Evolutionary conservation across 371 early-diverging fungal genomes (phyloP).

Genomic region (Mortierella sp.): DNA sequence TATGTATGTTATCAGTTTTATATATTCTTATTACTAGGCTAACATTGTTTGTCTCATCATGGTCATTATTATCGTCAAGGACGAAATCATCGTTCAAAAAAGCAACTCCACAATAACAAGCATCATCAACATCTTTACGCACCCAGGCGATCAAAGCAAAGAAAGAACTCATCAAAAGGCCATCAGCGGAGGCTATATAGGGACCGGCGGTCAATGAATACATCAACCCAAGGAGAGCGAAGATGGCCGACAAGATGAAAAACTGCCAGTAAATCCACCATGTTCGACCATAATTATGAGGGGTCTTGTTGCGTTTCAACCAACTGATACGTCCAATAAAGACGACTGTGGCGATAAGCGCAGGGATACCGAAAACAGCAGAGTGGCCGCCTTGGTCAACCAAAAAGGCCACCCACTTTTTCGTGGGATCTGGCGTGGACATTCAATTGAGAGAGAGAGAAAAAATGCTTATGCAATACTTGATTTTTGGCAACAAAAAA

Average conservation of each 20-base stretch:
- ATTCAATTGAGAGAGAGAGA: too few relatives aligned
- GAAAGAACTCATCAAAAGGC: conserved; percentile 20
- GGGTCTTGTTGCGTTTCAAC: conserved; percentile 3
- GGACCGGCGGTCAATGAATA: conserved; percentile 27
- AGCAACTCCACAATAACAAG: background rate
- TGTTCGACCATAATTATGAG: conserved; percentile 42
- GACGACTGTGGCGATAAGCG: conserved; percentile 12
- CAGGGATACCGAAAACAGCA: conserved; percentile 21
- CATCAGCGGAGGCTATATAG: conserved; percentile 29
- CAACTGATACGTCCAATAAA: conserved; percentile 15
- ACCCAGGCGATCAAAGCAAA: conserved; percentile 28
- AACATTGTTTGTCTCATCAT: background rate
- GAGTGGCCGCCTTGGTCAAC: conserved; percentile 18
- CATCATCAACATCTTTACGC: background rate
- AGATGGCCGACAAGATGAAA: conserved; percentile 9
- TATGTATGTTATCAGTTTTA: background rate
- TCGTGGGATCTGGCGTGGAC: conserved; percentile 3
- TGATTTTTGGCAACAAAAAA: too few relatives aligned
- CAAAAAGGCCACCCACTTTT: conserved; percentile 28
- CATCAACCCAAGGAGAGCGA: conserved; percentile 22
- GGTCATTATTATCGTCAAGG: background rate
- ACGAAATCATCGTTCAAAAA: background rate
- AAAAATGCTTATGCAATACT: too few relatives aligned
- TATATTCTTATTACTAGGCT: background rate
- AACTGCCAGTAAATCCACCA: conserved; percentile 46